phyloP scores from a whole-genome alignment of 83 land plant species.

The Thuja plicata region DNA sequence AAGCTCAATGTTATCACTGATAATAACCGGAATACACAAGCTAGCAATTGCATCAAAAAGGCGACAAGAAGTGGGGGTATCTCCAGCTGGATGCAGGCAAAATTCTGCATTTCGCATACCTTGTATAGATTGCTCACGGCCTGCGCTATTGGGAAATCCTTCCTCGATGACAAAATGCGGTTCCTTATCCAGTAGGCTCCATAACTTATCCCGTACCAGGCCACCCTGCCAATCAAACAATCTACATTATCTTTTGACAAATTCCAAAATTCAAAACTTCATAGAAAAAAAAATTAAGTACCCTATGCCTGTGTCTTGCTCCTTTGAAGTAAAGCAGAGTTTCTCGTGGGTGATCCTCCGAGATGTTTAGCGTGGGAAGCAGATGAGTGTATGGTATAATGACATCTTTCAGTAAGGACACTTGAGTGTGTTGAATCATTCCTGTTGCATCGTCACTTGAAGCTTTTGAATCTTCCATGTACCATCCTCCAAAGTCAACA shows the following conservation, averaged over 20 bases:
- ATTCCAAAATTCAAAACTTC: not conserved
- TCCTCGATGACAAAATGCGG: slow-evolving; percentile 78
- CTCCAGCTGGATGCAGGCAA: slow-evolving; percentile 95
- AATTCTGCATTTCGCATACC: slow-evolving; percentile 84
- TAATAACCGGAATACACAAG: slow-evolving; percentile 86
- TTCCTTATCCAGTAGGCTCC: slow-evolving; percentile 69
- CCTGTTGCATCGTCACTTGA: slow-evolving; percentile 24
- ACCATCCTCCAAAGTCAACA: slow-evolving; percentile 96
- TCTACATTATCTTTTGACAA: not conserved
- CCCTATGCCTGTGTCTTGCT: slow-evolving; percentile 87
- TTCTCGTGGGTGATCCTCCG: slow-evolving; percentile 42
- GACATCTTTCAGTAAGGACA: slow-evolving; percentile 82
- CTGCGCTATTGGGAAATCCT: slow-evolving; percentile 89
- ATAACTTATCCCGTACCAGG: slow-evolving; percentile 78
- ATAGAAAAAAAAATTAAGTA: slow-evolving; percentile 5
- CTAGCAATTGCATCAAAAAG: slow-evolving; percentile 89
- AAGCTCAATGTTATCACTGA: slow-evolving; percentile 89
- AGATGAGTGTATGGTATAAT: slow-evolving; percentile 89
- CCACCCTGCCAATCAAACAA: slow-evolving; percentile 62
- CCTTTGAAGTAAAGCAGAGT: slow-evolving; percentile 84
- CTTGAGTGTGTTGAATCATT: slow-evolving; percentile 76
- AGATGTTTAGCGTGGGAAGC: slow-evolving; percentile 60
- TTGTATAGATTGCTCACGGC: slow-evolving; percentile 74
- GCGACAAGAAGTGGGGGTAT: slow-evolving; percentile 90
- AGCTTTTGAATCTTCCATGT: slow-evolving; percentile 62